Percentiles rank a stretch among this genome's conserved stretches.
phyloP scores from a whole-genome alignment of 1,284 basidiomycete genomes.

The Athelia psychrophila region DNA sequence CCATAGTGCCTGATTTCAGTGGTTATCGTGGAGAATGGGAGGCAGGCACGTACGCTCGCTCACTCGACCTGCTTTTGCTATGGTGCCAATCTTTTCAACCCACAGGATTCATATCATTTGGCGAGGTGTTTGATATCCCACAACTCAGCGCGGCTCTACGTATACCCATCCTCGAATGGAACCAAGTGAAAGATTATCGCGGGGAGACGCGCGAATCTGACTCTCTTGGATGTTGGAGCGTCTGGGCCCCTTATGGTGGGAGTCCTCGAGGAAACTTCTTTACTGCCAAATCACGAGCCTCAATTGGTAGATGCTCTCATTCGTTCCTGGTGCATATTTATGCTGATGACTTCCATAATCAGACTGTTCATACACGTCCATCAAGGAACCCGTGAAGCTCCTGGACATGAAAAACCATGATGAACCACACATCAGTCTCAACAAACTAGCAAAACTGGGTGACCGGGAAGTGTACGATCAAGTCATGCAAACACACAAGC shows the following conservation, averaged over 20 bases:
- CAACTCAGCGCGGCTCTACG: conserved; percentile 39
- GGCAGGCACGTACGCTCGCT: no score
- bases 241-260: conserved; percentile 41
- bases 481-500: conserved; percentile 22
- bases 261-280: conserved; percentile 43
- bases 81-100: conserved; percentile 65
- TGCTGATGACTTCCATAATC: neutral
- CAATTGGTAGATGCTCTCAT: neutral
- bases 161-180: conserved; percentile 52
- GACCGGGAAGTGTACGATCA: conserved; percentile 32
- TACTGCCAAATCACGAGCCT: conserved; percentile 21
- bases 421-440: conserved; percentile 29
- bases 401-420: conserved; percentile 32
- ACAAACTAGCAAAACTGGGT: conserved; percentile 36
- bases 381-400: conserved; percentile 37
- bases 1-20: conserved; percentile 42
- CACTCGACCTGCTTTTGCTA: conserved; percentile 40
- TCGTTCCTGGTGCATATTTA: neutral
- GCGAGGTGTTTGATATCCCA: conserved; percentile 51
- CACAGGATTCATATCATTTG: conserved; percentile 42
- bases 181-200: conserved; percentile 37
- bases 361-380: conserved; percentile 43
- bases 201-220: conserved; percentile 35
- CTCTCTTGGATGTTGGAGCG: conserved; percentile 67
- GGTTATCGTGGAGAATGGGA: no score